Base-by-base conservation (phyloP, 2,329 filamentous ascomycete genomes). In the Hymenoscyphus fraxineus region DNA sequence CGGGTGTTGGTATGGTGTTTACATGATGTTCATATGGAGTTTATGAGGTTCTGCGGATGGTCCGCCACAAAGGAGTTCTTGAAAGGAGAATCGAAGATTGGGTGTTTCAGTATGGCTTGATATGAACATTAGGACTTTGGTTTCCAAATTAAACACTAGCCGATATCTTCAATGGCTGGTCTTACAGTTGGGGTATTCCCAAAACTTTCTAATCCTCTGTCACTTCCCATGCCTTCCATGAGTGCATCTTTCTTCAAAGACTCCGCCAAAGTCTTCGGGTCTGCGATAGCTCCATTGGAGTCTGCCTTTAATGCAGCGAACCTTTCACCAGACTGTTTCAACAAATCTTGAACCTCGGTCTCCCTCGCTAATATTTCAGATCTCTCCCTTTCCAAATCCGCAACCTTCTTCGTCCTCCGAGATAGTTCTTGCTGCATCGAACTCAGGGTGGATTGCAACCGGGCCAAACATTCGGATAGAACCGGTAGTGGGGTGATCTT, bases 401-500 rank as follows among this genome's bases (percentile, higher is more conserved):
- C 85, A 74, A 95, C 85, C 66, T 84, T 82, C 62, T 80, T 80
- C 63, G 86, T 79, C 73, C 89, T 88, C 59, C 80, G 77, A 35
- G 82, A 81, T 64, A 88, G 85, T 62, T 86, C 83, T 22, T 78
- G 78, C 72, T 92, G 86, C 81, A 93, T 88, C 0, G 80, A 80
- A 38, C 80, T 80, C 13, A 94, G 74, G 1, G 85, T 83, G 13
- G 80, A 81, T 65, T 87, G 85, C 64, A 96, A 77, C 54, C 85
- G 78, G 58, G 85, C 83, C 1, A 95, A 73, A 58, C 89, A 88
- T 58, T 87, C 87, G 5, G 84, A 82, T 27, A 97, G 77, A 56
- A 86, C 88, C 0, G 93, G 93, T 31, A 97, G 78, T 2, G 92
- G 88, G 6, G 90, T 88, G 72, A 96, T 91, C 67, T 86, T 88